These are phyloP conservation scores for Nemania serpens DNA, from an alignment of 2,329 filamentous ascomycete species.

Conservation along the genomic window DNA sequence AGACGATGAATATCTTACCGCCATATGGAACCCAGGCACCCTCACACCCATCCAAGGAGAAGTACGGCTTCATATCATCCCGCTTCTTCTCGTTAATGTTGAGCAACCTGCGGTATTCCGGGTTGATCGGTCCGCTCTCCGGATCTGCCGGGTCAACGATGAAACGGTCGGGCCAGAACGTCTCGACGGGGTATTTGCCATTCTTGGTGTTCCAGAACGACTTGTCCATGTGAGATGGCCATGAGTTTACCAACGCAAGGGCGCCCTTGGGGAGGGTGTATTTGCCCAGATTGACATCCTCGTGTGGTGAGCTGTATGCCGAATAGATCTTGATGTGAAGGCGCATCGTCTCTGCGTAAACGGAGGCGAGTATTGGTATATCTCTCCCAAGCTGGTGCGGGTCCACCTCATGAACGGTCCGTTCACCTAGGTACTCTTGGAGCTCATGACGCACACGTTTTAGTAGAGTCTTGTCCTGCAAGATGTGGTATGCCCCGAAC, in stretches of 20 bases:
- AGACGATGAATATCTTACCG: constrained; percentile 22
- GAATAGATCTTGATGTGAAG: constrained; percentile 28
- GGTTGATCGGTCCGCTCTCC: constrained; percentile 27
- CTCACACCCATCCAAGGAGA: constrained; percentile 26
- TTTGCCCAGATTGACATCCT: constrained; percentile 28
- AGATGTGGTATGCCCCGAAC: constrained; percentile 26
- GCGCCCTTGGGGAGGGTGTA: constrained; percentile 27
- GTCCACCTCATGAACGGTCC: constrained; percentile 17
- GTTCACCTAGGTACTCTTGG: constrained; percentile 13
- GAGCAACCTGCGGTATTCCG: constrained; percentile 3
- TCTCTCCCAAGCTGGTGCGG: constrained; percentile 21
- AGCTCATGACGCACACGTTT: constrained; percentile 24
- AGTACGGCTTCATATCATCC: constrained; percentile 22
- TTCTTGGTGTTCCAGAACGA: constrained; percentile 32
- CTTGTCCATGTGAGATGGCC: constrained; percentile 27
- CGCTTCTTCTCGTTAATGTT: constrained; percentile 11
- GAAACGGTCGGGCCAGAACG: constrained; percentile 34
- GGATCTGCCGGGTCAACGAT: constrained; percentile 29
- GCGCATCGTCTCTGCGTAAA: constrained; percentile 32
- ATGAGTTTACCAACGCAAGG: constrained; percentile 26
- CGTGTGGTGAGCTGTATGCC: constrained; percentile 24
- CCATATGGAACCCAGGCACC: constrained; percentile 31
- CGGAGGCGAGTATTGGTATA: constrained; percentile 30
- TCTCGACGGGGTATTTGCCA: constrained; percentile 27
- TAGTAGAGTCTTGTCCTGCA: constrained; percentile 24